Conservation (phyloP, 129 eudicot genomes). For the Artemisia tridentata region DNA sequence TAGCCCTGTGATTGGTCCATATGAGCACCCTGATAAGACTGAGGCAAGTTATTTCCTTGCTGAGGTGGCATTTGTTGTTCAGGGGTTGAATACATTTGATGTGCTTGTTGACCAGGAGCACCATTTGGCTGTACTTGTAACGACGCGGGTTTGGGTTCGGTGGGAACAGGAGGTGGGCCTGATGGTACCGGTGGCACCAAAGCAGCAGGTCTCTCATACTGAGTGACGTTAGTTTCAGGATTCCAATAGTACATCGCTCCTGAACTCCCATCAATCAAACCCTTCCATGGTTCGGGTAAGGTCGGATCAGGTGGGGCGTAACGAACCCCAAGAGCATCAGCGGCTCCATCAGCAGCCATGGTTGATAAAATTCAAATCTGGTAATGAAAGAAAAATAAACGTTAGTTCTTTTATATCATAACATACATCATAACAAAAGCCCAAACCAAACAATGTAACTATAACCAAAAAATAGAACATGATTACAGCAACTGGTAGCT, state of each 20-base stretch:
- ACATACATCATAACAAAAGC: background rate
- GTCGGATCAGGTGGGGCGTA: constrained; percentile 94
- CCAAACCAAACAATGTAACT: background rate
- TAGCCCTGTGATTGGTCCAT: constrained; percentile 53
- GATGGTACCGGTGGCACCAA: constrained; percentile 59
- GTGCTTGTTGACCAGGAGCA: constrained; percentile 43
- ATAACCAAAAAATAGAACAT: too few relatives aligned
- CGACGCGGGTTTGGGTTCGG: constrained; percentile 52
- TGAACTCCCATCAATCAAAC: constrained; percentile 83
- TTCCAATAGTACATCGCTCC: constrained; percentile 89
- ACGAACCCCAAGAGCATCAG: constrained; percentile 71
- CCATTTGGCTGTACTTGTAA: constrained; percentile 48
- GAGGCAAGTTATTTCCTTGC: constrained; percentile 40
- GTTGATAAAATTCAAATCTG: constrained; percentile 25
- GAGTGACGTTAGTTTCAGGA: constrained; percentile 88
- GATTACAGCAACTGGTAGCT: too few relatives aligned
- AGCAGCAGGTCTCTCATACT: constrained; percentile 79
- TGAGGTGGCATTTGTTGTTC: constrained; percentile 46
- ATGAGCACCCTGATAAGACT: constrained; percentile 43
- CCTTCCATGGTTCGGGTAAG: constrained; percentile 94
- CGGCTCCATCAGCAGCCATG: constrained; percentile 77
- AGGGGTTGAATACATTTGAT: constrained; percentile 36
- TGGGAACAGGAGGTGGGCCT: constrained; percentile 54
- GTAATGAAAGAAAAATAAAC: background rate
- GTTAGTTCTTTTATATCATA: constrained; percentile 9